These are phyloP conservation scores for Hypoxylon rickii DNA, from an alignment of 495 filamentous ascomycete species.

Conservation along the genomic window DNA sequence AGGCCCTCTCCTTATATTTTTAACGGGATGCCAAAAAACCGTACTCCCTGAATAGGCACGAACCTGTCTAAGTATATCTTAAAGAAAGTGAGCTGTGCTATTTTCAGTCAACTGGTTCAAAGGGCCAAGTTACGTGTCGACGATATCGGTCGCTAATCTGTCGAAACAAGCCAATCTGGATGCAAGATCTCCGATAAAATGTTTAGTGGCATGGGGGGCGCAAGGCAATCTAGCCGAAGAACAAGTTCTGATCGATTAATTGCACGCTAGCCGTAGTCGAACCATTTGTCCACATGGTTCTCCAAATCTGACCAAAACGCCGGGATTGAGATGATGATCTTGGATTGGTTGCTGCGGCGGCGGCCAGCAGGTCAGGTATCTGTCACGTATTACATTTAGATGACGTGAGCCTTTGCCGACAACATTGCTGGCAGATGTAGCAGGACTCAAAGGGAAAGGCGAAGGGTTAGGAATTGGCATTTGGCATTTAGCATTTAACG, in stretches of 20 bases:
- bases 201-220: constrained; percentile 32
- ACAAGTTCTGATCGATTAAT: constrained; percentile 34
- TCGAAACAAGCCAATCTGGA: constrained; percentile 35
- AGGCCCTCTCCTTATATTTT: too few relatives aligned
- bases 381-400: constrained; percentile 7
- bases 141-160: constrained; percentile 36
- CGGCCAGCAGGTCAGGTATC: neutral
- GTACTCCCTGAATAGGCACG: too few relatives aligned
- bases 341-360: constrained; percentile 26
- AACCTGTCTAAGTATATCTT: constrained; percentile 5
- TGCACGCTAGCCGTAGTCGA: constrained; percentile 34
- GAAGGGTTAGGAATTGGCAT: neutral
- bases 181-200: constrained; percentile 35
- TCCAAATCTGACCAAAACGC: constrained; percentile 35
- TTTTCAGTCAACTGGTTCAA: constrained; percentile 18
- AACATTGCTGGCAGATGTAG: neutral
- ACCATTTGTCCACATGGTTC: constrained; percentile 36
- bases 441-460: neutral
- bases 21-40: too few relatives aligned
- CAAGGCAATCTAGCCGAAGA: constrained; percentile 35
- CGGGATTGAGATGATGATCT: constrained; percentile 29
- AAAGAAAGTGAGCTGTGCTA: constrained; percentile 4
- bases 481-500: too few relatives aligned
- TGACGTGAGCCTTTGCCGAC: constrained; percentile 20
- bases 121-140: constrained; percentile 16